Conservation (phyloP, 139 green algal genomes). For the Chlorella vulgaris region DNA sequence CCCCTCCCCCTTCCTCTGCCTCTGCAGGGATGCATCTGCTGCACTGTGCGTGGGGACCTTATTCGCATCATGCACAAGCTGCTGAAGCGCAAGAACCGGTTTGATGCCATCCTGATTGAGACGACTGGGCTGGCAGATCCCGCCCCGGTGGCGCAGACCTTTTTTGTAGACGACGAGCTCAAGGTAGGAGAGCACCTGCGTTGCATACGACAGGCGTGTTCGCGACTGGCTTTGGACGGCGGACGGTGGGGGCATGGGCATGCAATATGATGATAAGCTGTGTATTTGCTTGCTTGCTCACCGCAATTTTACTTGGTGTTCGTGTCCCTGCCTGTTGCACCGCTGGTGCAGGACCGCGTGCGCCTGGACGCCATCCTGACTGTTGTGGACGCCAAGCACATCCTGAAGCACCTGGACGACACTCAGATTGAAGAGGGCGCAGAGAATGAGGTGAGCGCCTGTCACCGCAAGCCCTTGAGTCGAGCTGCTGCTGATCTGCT, state of each 20-base stretch:
- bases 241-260: too few relatives aligned
- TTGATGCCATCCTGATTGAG: conserved; percentile 96
- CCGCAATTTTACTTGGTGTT: too few relatives aligned
- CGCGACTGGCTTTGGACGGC: too few relatives aligned
- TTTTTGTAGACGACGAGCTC: conserved; percentile 82
- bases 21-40: conserved; percentile 39
- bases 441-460: conserved; percentile 68
- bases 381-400: conserved; percentile 82
- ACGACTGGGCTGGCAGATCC: conserved; percentile 96
- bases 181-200: background rate
- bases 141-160: conserved; percentile 85
- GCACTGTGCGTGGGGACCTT: conserved; percentile 85
- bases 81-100: conserved; percentile 67
- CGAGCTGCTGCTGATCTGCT: too few relatives aligned
- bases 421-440: conserved; percentile 78
- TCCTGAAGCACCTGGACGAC: conserved; percentile 80
- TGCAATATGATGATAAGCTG: too few relatives aligned
- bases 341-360: background rate
- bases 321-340: too few relatives aligned
- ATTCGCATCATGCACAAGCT: conserved; percentile 83
- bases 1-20: too few relatives aligned
- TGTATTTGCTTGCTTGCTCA: too few relatives aligned
- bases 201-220: too few relatives aligned
- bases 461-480: background rate
- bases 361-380: conserved; percentile 79